These are phyloP conservation scores for Flaveria robusta DNA, from an alignment of 129 eudicot genomes.

Conservation along the genomic window DNA sequence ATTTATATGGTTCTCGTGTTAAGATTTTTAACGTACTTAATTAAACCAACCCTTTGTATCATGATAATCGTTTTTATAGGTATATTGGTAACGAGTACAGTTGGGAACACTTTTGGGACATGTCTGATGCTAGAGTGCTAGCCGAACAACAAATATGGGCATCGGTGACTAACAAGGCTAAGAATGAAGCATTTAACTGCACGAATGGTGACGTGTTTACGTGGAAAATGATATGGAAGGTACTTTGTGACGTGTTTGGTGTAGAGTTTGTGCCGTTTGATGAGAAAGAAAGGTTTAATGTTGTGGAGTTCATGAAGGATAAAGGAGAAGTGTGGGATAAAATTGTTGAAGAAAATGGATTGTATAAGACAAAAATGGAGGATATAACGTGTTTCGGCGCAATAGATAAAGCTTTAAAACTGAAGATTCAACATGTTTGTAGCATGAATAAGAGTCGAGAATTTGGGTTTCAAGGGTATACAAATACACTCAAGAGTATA, in stretches of 20 bases:
- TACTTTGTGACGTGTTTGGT: conserved; percentile 24
- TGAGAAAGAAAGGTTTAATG: conserved; percentile 13
- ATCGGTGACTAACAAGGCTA: conserved; percentile 24
- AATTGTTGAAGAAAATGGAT: conserved; percentile 15
- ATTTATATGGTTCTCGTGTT: too few species aligned
- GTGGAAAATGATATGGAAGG: conserved; percentile 40
- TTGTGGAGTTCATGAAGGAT: conserved; percentile 22
- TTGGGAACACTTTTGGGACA: conserved; percentile 38
- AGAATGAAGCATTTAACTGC: conserved; percentile 40
- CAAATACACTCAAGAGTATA: conserved; percentile 29
- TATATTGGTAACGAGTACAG: conserved; percentile 1
- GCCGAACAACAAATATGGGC: conserved; percentile 44
- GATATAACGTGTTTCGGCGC: conserved; percentile 19
- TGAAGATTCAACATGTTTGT: conserved; percentile 33
- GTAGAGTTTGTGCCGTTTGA: conserved; percentile 25
- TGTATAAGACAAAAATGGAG: conserved; percentile 27
- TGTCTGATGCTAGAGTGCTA: conserved; percentile 32
- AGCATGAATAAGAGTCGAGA: conserved; percentile 19
- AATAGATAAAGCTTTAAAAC: background rate
- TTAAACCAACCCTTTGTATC: too few species aligned
- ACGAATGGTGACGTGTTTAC: conserved; percentile 42
- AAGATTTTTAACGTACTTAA: too few species aligned
- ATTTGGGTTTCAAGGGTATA: conserved; percentile 5
- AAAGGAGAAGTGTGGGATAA: conserved; percentile 25
- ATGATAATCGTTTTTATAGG: background rate